These are phyloP conservation scores for Colletotrichum lini DNA, from an alignment of 2,329 filamentous ascomycete species.

Conservation along the genomic window DNA sequence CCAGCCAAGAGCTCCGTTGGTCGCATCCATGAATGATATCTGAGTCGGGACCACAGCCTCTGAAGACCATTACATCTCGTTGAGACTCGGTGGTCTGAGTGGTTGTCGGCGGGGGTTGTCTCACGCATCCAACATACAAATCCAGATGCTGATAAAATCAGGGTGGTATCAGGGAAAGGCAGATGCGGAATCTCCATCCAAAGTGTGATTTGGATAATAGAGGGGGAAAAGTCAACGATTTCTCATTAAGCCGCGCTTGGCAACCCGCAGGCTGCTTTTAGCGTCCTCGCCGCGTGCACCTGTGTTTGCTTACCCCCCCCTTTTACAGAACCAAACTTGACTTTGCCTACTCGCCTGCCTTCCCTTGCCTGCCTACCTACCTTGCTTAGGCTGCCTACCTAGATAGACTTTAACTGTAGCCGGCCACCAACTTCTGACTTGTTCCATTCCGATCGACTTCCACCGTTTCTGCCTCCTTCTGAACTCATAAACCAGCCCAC, in stretches of 20 bases:
- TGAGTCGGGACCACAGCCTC: not conserved
- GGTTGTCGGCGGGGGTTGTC: not conserved
- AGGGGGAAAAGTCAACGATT: not conserved
- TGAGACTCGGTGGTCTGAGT: not conserved
- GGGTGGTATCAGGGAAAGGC: not conserved
- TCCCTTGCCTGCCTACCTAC: not conserved
- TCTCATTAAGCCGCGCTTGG: conserved; percentile 1
- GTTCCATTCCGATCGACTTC: not conserved
- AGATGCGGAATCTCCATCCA: not conserved
- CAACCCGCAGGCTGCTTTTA: not conserved
- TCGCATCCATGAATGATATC: not conserved
- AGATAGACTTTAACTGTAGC: not conserved
- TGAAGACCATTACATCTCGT: not conserved
- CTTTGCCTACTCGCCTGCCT: not conserved
- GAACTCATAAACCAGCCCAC: not conserved
- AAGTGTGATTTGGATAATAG: not conserved
- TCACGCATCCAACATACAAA: not conserved
- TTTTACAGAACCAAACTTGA: not conserved
- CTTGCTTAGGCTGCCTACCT: not conserved
- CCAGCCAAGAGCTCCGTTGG: not conserved
- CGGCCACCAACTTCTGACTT: not conserved
- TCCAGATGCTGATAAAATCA: not conserved
- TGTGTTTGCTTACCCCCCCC: not conserved
- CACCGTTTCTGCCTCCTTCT: not conserved
- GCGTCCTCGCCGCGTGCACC: not conserved